Conservation (phyloP, 805 yeast species). For the Limtongozyma cylindracea region DNA sequence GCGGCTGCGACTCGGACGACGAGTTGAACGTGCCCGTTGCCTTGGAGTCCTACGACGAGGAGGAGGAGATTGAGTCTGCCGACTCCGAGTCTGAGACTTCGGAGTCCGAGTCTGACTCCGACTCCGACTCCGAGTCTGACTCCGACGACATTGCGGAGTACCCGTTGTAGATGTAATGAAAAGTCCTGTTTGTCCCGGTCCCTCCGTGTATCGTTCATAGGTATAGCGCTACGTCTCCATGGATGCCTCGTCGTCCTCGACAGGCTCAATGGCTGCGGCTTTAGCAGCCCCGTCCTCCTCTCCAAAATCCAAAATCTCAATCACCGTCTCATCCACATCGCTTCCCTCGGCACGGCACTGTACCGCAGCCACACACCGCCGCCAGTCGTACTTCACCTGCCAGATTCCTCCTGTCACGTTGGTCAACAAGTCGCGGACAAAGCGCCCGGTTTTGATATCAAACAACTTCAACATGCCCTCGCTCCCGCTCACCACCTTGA, state of each 20-base stretch:
- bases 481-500: conserved; percentile 70
- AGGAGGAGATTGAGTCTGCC: too few relatives aligned
- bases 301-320: conserved; percentile 73
- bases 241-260: background rate
- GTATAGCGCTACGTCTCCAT: conserved; percentile 1
- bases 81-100: too few relatives aligned
- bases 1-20: too few relatives aligned
- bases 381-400: conserved; percentile 77
- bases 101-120: too few relatives aligned
- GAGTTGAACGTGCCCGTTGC: too few relatives aligned
- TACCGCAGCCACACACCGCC: conserved; percentile 79
- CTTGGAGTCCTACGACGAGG: too few relatives aligned
- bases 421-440: conserved; percentile 44
- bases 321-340: conserved; percentile 32
- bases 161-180: too few relatives aligned
- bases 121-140: too few relatives aligned
- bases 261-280: too few relatives aligned
- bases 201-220: conserved; percentile 1
- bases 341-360: conserved; percentile 17
- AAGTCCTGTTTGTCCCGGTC: too few relatives aligned
- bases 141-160: too few relatives aligned
- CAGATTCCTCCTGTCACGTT: conserved; percentile 74
- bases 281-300: too few relatives aligned
- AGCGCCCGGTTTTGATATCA: conserved; percentile 57
- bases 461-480: conserved; percentile 73